Evolutionary conservation across 2,329 filamentous ascomycete species (phyloP).

Genomic region (Paramyrothecium sp.): DNA sequence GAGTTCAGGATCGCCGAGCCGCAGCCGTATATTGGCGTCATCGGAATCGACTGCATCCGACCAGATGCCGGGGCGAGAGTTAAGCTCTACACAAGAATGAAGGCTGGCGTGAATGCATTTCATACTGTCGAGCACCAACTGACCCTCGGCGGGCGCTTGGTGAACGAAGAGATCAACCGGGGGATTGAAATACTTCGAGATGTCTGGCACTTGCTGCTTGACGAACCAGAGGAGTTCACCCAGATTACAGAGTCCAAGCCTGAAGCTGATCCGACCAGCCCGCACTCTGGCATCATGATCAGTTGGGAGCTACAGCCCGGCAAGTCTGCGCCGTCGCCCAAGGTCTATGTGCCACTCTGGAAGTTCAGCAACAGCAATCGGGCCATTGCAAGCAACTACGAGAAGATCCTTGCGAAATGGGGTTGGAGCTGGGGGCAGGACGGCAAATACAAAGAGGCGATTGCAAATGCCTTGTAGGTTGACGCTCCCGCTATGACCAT

Average conservation of each 20-base stretch:
- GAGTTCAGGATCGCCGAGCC: not conserved
- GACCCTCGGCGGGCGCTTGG: not conserved
- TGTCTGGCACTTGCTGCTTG: not conserved
- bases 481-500: no score
- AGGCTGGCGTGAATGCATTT: not conserved
- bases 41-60: not conserved
- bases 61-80: not conserved
- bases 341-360: not conserved
- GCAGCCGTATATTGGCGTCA: not conserved
- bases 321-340: not conserved
- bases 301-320: not conserved
- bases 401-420: not conserved
- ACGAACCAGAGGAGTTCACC: not conserved
- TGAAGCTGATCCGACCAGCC: not conserved
- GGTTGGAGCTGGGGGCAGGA: not conserved
- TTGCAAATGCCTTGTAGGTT: not conserved
- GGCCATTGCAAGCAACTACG: not conserved
- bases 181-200: not conserved
- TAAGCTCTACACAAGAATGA: not conserved
- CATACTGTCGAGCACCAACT: not conserved
- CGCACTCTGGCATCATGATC: not conserved
- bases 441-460: not conserved
- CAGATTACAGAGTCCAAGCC: not conserved
- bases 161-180: not conserved
- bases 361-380: not conserved